These are phyloP conservation scores for Cryptococcus deneoformans DNA, from an alignment of 1,284 basidiomycete genomes.

Conservation along the genomic window DNA sequence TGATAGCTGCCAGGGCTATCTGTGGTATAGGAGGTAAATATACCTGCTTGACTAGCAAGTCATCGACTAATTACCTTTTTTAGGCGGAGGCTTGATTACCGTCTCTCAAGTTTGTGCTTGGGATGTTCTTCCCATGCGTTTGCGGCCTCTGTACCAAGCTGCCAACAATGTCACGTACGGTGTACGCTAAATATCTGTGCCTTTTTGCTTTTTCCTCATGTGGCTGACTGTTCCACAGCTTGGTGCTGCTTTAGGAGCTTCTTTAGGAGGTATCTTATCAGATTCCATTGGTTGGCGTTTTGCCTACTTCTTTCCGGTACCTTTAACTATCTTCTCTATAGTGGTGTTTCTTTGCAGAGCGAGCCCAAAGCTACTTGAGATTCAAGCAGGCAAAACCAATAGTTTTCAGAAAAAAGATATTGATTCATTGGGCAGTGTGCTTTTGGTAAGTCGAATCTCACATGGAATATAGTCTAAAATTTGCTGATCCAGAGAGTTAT, in stretches of 20 bases:
- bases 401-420: slow-evolving; percentile 14
- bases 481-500: background rate
- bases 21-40: slow-evolving; percentile 21
- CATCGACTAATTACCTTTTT: background rate
- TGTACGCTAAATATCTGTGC: slow-evolving; percentile 5
- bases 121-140: slow-evolving; percentile 17
- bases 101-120: slow-evolving; percentile 23
- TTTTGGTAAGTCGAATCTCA: slow-evolving; percentile 14
- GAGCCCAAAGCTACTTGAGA: slow-evolving; percentile 11
- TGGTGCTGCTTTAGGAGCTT: slow-evolving; percentile 20
- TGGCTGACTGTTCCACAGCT: slow-evolving; percentile 8
- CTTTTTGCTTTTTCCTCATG: background rate
- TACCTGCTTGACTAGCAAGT: background rate
- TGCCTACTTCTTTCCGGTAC: slow-evolving; percentile 20
- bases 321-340: slow-evolving; percentile 15
- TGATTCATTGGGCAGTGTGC: slow-evolving; percentile 16
- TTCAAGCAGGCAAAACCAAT: slow-evolving; percentile 6
- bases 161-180: slow-evolving; percentile 25
- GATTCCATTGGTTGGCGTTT: slow-evolving; percentile 25
- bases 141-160: slow-evolving; percentile 23
- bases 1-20: slow-evolving; percentile 18
- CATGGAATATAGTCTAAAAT: background rate
- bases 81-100: slow-evolving; percentile 22
- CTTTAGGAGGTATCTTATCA: slow-evolving; percentile 19
- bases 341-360: slow-evolving; percentile 17